These are phyloP conservation scores for Dacryopinax primogenitus DNA, from an alignment of 768 basidiomycete genomes.

Conservation along the genomic window DNA sequence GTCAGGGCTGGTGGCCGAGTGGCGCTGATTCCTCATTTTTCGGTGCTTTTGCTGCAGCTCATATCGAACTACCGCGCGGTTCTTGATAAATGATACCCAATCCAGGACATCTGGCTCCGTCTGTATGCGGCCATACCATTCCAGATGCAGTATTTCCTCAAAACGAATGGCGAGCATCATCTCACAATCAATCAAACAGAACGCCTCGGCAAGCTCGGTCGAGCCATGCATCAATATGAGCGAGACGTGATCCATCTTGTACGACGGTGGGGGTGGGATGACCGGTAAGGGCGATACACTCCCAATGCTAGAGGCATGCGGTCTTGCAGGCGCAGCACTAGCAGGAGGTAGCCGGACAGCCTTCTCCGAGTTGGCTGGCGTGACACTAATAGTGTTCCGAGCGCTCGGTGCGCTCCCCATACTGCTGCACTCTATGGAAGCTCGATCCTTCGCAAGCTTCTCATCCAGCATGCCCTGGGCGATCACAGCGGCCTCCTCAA, in stretches of 20 bases:
- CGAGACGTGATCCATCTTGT: slow-evolving; percentile 45
- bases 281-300: neutral
- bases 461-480: neutral
- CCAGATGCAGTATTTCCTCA: slow-evolving; percentile 47
- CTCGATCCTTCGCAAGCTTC: neutral
- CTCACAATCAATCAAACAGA: slow-evolving; percentile 80
- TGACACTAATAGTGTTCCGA: neutral
- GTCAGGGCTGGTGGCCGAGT: neutral
- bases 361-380: neutral
- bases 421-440: neutral
- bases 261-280: neutral
- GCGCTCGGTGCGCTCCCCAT: neutral
- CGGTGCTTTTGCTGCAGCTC: slow-evolving; percentile 22
- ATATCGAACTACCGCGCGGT: slow-evolving; percentile 45
- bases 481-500: neutral
- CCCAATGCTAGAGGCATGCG: neutral
- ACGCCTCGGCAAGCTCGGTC: slow-evolving; percentile 56
- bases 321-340: neutral
- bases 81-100: slow-evolving; percentile 72
- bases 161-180: slow-evolving; percentile 74
- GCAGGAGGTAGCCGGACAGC: neutral
- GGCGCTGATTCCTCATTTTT: slow-evolving; percentile 11
- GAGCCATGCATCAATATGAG: slow-evolving; percentile 57
- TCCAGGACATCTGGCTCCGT: slow-evolving; percentile 46
- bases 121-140: slow-evolving; percentile 15